Evolutionary conservation across 2,329 filamentous ascomycete species (phyloP), one percentile per base, ranked within the genome.

Genomic region (Alternaria hordeiaustralica): DNA sequence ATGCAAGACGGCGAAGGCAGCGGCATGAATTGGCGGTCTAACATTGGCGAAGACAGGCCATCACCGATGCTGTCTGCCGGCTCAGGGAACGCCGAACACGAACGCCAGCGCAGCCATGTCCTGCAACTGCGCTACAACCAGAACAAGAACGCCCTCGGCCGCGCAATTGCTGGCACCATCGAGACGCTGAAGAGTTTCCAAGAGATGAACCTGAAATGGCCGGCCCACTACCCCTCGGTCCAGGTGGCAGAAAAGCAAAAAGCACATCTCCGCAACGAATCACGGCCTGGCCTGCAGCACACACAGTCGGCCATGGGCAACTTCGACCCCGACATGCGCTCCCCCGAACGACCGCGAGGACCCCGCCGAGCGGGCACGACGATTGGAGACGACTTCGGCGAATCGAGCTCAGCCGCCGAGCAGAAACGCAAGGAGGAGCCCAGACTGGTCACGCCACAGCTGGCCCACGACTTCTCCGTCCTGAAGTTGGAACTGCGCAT

Each of bases 41-140:
- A 84, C 61, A 79, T 88, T 68, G 82, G 86, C 71, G 83, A 86
- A 70, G 88, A 90, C 75, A 81, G 84, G 66, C 87, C 86, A 44
- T 88, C 86, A 21, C 86, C 87, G 53, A 81, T 84, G 26, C 74
- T 82, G 33, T 75, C 80, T 33, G 86, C 85, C 70, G 82, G 85
- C 53, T 81, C 78, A 60, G 84, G 78, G 80, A 70, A 71, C 41
- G 83, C 84, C 47, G 89, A 92, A 55, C 84, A 88, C 68, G 90
- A 93, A 75, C 87, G 87, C 73, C 87, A 78, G 88, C 69, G 93
- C 41, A 92, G 91, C 75, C 93, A 97, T 80, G 89, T 97, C 53
- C 91, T 97, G 76, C 96, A 98, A 82, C 87, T 98, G 69, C 93
- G 92, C 85, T 97, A 97, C 82, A 98, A 98, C 80, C 89, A 93